Evolutionary conservation across 805 yeast species (phyloP).

Genomic region (Wickerhamomyces queroliae): DNA sequence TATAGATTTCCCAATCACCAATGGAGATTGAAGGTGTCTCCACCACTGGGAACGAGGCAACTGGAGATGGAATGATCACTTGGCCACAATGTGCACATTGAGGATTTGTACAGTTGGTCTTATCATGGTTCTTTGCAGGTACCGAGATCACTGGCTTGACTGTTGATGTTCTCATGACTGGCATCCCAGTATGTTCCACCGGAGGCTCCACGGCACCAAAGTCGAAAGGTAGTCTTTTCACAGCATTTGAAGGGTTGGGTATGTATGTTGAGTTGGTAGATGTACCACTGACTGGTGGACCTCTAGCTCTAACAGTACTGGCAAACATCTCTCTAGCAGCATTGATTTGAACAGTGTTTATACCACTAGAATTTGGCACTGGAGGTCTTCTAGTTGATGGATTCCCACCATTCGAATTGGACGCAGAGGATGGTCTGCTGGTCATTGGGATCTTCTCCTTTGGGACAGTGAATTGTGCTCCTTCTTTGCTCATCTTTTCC

Average conservation of each 20-base stretch:
- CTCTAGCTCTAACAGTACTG: slow-evolving; percentile 28
- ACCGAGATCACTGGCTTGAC: slow-evolving; percentile 21
- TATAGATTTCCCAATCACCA: slow-evolving; percentile 70
- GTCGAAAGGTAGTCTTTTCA: neutral
- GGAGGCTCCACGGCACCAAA: slow-evolving; percentile 6
- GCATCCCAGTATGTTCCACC: slow-evolving; percentile 6
- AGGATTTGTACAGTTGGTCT: slow-evolving; percentile 30
- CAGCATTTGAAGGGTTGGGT: slow-evolving; percentile 1
- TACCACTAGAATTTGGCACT: slow-evolving; percentile 25
- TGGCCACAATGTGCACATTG: slow-evolving; percentile 61
- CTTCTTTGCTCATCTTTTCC: neutral
- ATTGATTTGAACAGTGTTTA: slow-evolving; percentile 49
- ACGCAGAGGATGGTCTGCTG: neutral
- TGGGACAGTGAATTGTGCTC: neutral
- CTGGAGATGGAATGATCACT: slow-evolving; percentile 75
- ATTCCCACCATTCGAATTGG: too few species aligned
- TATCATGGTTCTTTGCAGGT: slow-evolving; percentile 36
- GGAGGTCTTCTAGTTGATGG: neutral
- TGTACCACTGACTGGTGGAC: slow-evolving; percentile 12
- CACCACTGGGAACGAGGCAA: slow-evolving; percentile 52
- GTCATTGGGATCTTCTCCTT: neutral
- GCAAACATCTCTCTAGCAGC: slow-evolving; percentile 61
- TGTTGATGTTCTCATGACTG: slow-evolving; percentile 1
- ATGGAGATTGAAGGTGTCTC: slow-evolving; percentile 68
- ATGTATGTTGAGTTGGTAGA: slow-evolving; percentile 1